These are phyloP conservation scores for Cladobotryum protrusum DNA, from an alignment of 2,329 filamentous ascomycete genomes.

Conservation along the genomic window DNA sequence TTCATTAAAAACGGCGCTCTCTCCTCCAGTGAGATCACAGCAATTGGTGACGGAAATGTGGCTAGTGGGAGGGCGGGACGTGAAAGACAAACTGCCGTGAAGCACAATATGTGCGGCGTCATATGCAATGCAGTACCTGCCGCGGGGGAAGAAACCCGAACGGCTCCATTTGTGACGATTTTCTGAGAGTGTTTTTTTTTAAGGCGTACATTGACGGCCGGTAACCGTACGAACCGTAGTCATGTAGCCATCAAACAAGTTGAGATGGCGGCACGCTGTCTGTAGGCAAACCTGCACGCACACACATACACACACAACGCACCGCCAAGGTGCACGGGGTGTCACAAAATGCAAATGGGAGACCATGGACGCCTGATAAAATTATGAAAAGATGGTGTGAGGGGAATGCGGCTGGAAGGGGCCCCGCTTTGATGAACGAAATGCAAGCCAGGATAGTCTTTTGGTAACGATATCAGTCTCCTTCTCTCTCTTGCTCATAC, in stretches of 20 bases:
- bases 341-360: neutral
- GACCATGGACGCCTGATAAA: neutral
- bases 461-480: too few relatives aligned
- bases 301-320: neutral
- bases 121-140: neutral
- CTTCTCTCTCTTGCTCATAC: neutral
- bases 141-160: neutral
- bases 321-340: neutral
- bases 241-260: neutral
- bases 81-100: neutral
- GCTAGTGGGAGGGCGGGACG: neutral
- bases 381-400: neutral
- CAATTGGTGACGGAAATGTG: neutral
- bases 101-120: neutral
- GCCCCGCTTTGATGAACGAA: too few relatives aligned
- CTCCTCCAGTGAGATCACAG: neutral
- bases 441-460: too few relatives aligned
- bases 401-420: neutral
- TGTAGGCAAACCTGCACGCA: slow-evolving; percentile 9
- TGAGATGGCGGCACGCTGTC: slow-evolving; percentile 23
- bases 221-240: neutral
- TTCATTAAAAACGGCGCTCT: neutral
- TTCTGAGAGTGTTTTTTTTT: neutral
- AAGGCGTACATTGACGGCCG: neutral
- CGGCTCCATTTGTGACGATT: neutral